phyloP scores from a whole-genome alignment of 2,329 filamentous ascomycete species.

The Ambrosiella cleistominuta region DNA sequence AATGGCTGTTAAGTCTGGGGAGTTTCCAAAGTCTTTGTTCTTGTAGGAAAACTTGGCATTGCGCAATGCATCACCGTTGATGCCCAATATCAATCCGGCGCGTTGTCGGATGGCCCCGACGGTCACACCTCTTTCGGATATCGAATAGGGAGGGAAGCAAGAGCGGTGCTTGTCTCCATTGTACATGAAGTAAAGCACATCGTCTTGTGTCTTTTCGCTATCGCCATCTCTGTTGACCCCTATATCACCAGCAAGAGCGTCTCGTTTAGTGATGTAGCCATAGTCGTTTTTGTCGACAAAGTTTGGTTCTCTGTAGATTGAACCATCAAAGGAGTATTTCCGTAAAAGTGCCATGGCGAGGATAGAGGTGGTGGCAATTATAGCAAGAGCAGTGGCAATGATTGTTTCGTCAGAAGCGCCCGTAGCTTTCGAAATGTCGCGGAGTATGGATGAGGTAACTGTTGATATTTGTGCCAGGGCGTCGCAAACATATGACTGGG shows the following conservation, averaged over 20 bases:
- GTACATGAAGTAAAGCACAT: conserved; percentile 5
- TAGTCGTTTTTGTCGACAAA: conserved; percentile 61
- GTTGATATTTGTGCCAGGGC: conserved; percentile 17
- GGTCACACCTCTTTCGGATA: conserved; percentile 53
- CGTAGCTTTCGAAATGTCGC: conserved; percentile 33
- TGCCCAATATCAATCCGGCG: conserved; percentile 47
- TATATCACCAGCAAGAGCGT: conserved; percentile 32
- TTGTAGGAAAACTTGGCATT: conserved; percentile 43
- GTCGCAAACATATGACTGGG: conserved; percentile 35
- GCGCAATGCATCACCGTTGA: conserved; percentile 50
- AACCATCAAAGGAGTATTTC: conserved; percentile 28
- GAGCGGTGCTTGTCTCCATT: conserved; percentile 6
- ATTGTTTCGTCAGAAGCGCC: conserved; percentile 31
- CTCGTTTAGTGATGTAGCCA: conserved; percentile 67
- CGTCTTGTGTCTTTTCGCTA: not conserved
- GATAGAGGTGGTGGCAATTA: conserved; percentile 24
- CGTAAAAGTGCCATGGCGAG: conserved; percentile 34
- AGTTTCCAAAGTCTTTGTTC: conserved; percentile 33
- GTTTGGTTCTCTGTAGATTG: conserved; percentile 21
- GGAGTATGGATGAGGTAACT: conserved; percentile 29
- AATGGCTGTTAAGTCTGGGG: conserved; percentile 26
- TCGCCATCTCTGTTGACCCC: conserved; percentile 13
- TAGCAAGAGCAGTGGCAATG: conserved; percentile 30
- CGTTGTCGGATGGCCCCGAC: conserved; percentile 50
- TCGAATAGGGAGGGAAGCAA: conserved; percentile 53